Conservation (phyloP, 306 rosid species). For the Gastrolobium bilobum region DNA sequence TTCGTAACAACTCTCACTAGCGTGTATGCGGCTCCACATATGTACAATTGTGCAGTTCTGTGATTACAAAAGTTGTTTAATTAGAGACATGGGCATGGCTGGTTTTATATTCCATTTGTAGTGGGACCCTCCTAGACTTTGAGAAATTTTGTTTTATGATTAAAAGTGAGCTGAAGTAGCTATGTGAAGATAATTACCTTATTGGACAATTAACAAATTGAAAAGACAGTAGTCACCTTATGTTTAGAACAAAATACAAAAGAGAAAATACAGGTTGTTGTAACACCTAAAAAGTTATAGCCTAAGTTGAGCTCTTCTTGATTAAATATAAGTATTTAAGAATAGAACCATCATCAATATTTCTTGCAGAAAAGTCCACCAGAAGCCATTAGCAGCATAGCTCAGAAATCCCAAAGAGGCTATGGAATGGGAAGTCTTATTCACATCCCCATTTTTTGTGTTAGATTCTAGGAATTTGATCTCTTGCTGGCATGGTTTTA, state of each 20-base stretch:
- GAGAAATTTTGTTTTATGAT: neutral
- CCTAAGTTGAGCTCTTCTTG: conserved; percentile 6
- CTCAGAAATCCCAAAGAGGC: conserved; percentile 59
- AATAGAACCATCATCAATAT: conserved; percentile 46
- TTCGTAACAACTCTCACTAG: neutral
- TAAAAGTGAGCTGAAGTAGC: neutral
- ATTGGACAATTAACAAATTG: conserved; percentile 8
- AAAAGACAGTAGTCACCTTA: conserved; percentile 9
- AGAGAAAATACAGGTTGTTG: conserved; percentile 41
- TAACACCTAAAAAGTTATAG: conserved; percentile 40
- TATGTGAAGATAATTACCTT: neutral
- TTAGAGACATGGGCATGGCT: conserved; percentile 6
- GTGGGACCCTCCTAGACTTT: neutral
- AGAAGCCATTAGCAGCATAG: conserved; percentile 50
- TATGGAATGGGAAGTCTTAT: conserved; percentile 45
- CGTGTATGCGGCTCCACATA: neutral
- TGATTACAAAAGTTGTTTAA: neutral
- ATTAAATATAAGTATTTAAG: conserved; percentile 22
- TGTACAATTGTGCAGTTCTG: neutral
- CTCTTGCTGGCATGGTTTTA: conserved; percentile 73
- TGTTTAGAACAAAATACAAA: neutral
- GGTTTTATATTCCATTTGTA: neutral
- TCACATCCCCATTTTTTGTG: conserved; percentile 38
- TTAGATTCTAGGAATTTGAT: conserved; percentile 52
- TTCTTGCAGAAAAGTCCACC: conserved; percentile 55